Evolutionary conservation across 2,329 filamentous ascomycete genomes (phyloP), one percentile per base, ranked within the genome.

Genomic region (Cladorrhinum sp.): DNA sequence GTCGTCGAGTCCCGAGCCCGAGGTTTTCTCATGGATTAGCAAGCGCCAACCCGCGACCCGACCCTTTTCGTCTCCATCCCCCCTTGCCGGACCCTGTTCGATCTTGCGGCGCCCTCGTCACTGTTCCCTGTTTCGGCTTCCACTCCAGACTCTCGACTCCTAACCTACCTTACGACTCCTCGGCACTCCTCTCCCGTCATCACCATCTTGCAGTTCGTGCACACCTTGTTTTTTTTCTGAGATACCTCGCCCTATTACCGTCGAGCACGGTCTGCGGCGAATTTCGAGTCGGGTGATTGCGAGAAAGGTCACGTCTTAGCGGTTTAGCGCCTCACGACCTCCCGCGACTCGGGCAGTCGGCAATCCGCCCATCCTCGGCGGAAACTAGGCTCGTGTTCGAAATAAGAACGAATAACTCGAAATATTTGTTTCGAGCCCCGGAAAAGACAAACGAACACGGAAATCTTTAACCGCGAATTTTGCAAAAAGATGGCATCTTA

Each of bases 401-500:
- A 20, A 21, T 18, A 18, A 46, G 7, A 46, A 46, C 42, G 18
- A 46, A 18, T 46, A 18, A 46, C 10, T 46, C 16, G n/a, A 16
- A 46, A 20, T 46, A 46, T 46, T 42, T 16, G 12, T 16, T n/a
- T 42, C 18, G 7, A 46, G 18, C 42, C 18, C 8, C 18, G 14
- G 42, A 46, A 46, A 42, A 42, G n/a, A 7, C n/a, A 46, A 18
- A 46, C 42, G 18, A 20, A 46, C 8, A 16, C 6, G n/a, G 42
- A 46, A 46, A 18, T 5, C n/a, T 16, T 8, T 3, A 46, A 4
- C 42, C 42, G 10, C 42, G 42, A 12, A 42, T 14, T 42, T 14
- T 42, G 16, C 26, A 42, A 42, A 58, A 59, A 57, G 24, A 81
- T 81, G 79, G 72, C 75, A 60, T 73, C 74, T 49, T 81, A 80